phyloP scores from a whole-genome alignment of 768 basidiomycete species.

The Leccinum sublutescens region DNA sequence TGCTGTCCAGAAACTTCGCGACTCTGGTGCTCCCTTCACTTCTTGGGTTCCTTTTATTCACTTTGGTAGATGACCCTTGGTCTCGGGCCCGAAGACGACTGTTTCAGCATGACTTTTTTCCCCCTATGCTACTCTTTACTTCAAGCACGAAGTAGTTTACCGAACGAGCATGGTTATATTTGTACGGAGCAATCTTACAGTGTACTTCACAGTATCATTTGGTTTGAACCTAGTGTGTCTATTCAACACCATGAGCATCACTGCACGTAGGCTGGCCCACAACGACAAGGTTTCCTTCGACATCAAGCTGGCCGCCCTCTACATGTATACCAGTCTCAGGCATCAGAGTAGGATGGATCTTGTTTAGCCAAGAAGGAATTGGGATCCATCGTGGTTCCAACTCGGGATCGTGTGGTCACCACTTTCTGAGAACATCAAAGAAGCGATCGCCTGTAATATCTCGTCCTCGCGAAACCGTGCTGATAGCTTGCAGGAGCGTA shows the following conservation, averaged over 20 bases:
- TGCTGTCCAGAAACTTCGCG: too few species aligned
- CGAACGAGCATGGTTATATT: background rate
- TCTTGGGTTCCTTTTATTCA: too few species aligned
- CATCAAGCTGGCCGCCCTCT: background rate
- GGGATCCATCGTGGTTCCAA: background rate
- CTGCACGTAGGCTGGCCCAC: background rate
- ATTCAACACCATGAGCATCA: background rate
- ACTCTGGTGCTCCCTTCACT: too few species aligned
- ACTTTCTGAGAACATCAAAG: background rate
- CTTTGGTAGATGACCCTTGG: too few species aligned
- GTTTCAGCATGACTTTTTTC: too few species aligned
- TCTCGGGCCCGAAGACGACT: too few species aligned
- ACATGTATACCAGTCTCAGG: background rate
- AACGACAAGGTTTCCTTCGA: background rate
- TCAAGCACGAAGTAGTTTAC: too few species aligned
- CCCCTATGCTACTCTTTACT: too few species aligned
- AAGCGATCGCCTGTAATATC: background rate
- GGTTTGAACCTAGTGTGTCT: background rate
- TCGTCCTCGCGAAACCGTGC: background rate
- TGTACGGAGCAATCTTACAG: too few species aligned
- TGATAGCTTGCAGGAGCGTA: background rate
- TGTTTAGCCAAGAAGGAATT: background rate
- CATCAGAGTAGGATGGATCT: background rate
- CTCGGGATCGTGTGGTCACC: background rate
- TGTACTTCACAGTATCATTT: too few species aligned